Percentiles rank a stretch among this genome's conserved stretches.
Conservation (phyloP, 192 early-diverging fungal genomes). For the Coemansia sp. region DNA sequence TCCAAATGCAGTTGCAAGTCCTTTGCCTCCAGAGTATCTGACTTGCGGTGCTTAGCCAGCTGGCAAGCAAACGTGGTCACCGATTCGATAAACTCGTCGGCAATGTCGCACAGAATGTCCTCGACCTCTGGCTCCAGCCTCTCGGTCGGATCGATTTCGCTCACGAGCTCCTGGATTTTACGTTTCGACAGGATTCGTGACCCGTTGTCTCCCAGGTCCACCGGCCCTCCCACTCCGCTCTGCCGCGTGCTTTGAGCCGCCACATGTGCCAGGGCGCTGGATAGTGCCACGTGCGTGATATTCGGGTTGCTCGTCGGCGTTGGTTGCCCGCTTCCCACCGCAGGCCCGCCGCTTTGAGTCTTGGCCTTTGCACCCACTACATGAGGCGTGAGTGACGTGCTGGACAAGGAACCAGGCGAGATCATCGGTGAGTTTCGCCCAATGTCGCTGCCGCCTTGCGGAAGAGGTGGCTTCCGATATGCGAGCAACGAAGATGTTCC, state of each 20-base stretch:
- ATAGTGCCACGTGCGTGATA: constrained; percentile 32
- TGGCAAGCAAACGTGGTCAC: constrained; percentile 78
- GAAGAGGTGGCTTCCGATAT: neutral
- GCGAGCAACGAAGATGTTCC: neutral
- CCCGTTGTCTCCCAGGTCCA: constrained; percentile 26
- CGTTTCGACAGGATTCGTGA: constrained; percentile 63
- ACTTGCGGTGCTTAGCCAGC: constrained; percentile 78
- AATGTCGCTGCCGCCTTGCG: too few relatives aligned
- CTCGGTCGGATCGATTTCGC: constrained; percentile 74
- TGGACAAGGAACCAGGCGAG: neutral
- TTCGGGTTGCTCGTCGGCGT: constrained; percentile 16
- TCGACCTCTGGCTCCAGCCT: constrained; percentile 79
- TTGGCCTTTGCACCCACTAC: constrained; percentile 16
- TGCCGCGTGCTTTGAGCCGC: constrained; percentile 44
- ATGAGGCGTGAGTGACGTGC: constrained; percentile 29
- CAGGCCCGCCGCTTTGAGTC: neutral
- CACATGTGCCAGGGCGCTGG: constrained; percentile 43
- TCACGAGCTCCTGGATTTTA: constrained; percentile 81
- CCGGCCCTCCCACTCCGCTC: constrained; percentile 33
- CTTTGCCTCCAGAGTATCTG: constrained; percentile 73
- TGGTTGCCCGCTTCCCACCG: constrained; percentile 5
- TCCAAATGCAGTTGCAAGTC: constrained; percentile 85
- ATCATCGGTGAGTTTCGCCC: neutral
- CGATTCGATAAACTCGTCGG: constrained; percentile 84
- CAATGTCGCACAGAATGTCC: constrained; percentile 78